Base-by-base conservation (phyloP, 352 stramenopile species). In the Phytopythium helicoides region DNA sequence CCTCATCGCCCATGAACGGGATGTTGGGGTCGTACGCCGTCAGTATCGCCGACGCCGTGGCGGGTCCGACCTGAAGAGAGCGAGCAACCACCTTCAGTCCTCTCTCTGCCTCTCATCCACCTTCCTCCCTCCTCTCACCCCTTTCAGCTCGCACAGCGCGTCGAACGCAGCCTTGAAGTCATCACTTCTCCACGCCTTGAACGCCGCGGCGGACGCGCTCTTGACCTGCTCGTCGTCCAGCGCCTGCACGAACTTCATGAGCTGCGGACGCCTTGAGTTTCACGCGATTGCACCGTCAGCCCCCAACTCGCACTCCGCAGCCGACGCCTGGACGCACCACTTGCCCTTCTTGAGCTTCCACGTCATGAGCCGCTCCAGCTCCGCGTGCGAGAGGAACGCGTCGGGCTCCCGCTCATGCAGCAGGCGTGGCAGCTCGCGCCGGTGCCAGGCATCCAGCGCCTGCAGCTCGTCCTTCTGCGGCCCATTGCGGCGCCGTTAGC, bases 281-380 rank as follows among this genome's bases (percentile, higher is more conserved):
- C 41, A 48, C 23, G 2, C 41, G 14, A 18, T 25, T 23, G 16
- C 9, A 18, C 6, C 10, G 31, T 42, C 35, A 19, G 15, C 21
- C 35, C 19, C 8, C 15, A 1, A 40, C 26, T 52, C n/a, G 34
- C 25, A 15, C 6, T n/a, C 18, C 18, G 19, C 11, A 10, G 4
- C 4, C 10, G 6, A 19, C 12, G 21, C 22, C 40, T 47, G 21
- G 28, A 64, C 60, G 21, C 44, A 90, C 82, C 80, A 93, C 66
- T 93, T 93, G 37, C 80, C 82, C 50, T 91, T 93, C 58, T 80
- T 89, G 37, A 93, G 76, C 57, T 91, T 93, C 82, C 82, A 93
- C 52, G 89, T 56, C 80, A 93, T 87, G 38, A 93, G 66, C 38
- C 71, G 60, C 23, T 69, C 56, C 35, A 93, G 59, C 45, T 93